Evolutionary conservation across 805 yeast species (phyloP).

Genomic region (Ogataea haglerorum): DNA sequence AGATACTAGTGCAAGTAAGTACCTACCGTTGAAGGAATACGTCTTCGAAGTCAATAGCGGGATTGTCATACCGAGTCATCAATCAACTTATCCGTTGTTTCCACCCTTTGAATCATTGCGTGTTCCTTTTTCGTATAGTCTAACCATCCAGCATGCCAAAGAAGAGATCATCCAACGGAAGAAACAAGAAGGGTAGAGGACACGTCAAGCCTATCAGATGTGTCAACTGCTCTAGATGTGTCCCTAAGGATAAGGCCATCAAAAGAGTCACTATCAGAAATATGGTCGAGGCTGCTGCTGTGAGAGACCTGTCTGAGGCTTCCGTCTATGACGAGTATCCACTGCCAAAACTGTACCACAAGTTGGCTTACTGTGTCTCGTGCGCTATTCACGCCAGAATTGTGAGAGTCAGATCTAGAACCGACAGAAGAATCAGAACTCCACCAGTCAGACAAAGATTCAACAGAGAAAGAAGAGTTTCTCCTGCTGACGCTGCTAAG

Average conservation of each 20-base stretch:
- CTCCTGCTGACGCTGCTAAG: conserved; percentile 97
- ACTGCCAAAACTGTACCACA: conserved; percentile 98
- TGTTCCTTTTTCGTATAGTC: background rate
- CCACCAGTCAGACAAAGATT: conserved; percentile 99
- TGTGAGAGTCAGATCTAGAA: conserved; percentile 99
- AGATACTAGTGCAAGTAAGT: conserved; percentile 12
- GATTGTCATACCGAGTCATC: background rate
- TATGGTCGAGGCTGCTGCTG: conserved; percentile 99
- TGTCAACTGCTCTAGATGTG: conserved; percentile 99
- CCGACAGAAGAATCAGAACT: conserved; percentile 97
- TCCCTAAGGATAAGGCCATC: conserved; percentile 99
- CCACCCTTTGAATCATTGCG: background rate
- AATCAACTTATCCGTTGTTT: no score
- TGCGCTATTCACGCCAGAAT: conserved; percentile 99
- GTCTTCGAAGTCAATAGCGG: background rate
- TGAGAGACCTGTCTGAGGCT: conserved; percentile 99
- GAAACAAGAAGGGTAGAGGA: conserved; percentile 99
- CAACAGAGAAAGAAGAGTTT: conserved; percentile 92
- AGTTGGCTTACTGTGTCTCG: conserved; percentile 99
- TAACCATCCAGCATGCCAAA: conserved; percentile 78
- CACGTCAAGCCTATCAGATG: conserved; percentile 99
- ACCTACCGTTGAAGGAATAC: background rate
- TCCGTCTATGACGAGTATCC: conserved; percentile 99
- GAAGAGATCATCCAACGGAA: conserved; percentile 99
- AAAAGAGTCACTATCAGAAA: conserved; percentile 99